Evolutionary conservation across 2,329 filamentous ascomycete genomes (phyloP).

Genomic region (Chaetomium globosum): DNA sequence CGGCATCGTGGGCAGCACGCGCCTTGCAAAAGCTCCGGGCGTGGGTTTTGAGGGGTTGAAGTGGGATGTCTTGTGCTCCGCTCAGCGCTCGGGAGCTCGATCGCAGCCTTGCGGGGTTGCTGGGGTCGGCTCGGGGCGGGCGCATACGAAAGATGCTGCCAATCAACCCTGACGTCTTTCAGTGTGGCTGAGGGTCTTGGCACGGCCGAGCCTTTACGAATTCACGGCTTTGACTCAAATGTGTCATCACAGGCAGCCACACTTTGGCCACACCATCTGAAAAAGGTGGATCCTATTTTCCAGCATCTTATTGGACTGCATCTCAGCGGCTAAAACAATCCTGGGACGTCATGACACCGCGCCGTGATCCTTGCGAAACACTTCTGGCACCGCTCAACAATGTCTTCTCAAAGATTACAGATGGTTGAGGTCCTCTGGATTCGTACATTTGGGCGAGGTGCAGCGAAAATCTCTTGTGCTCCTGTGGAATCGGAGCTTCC

Average conservation of each 20-base stretch:
- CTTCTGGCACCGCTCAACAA: neutral
- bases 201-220: conserved; percentile 7
- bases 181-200: conserved; percentile 27
- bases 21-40: conserved; percentile 20
- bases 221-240: neutral
- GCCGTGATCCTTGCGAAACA: conserved; percentile 10
- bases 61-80: conserved; percentile 21
- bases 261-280: conserved; percentile 10
- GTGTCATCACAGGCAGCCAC: conserved; percentile 35
- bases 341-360: conserved; percentile 20
- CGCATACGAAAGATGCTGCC: conserved; percentile 16
- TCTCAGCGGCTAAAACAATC: conserved; percentile 17
- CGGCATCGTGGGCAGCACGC: conserved; percentile 33
- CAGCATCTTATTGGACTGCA: conserved; percentile 19
- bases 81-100: conserved; percentile 23
- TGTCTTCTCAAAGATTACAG: neutral
- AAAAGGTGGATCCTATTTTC: conserved; percentile 2
- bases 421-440: neutral
- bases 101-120: conserved; percentile 38
- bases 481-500: neutral
- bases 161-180: conserved; percentile 28
- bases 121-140: conserved; percentile 14
- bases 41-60: conserved; percentile 6
- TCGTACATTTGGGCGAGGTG: neutral
- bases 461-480: neutral